phyloP scores from a whole-genome alignment of 768 basidiomycete species.

The Dentipellis sp. region DNA sequence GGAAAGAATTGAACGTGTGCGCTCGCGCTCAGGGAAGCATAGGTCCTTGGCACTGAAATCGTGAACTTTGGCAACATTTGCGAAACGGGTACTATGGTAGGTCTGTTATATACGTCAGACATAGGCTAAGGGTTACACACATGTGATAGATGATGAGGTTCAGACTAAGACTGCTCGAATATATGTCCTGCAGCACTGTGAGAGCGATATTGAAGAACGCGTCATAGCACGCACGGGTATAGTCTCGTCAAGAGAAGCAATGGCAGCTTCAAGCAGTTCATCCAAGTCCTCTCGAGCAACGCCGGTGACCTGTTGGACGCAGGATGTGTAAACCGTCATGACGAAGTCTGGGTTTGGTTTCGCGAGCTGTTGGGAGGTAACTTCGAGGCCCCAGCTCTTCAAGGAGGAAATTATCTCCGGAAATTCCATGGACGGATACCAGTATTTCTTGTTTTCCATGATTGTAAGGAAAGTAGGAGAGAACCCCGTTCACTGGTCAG shows the following conservation, averaged over 20 bases:
- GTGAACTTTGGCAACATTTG: constrained; percentile 61
- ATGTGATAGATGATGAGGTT: constrained; percentile 66
- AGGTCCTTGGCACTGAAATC: constrained; percentile 75
- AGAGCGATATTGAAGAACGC: background rate
- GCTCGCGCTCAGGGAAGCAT: constrained; percentile 58
- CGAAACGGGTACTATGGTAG: constrained; percentile 50
- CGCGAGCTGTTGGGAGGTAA: constrained; percentile 58
- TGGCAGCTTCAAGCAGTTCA: constrained; percentile 45
- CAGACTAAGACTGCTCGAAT: constrained; percentile 44
- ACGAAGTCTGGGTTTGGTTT: constrained; percentile 67
- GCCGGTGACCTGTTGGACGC: constrained; percentile 63
- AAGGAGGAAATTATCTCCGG: constrained; percentile 59
- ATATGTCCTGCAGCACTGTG: constrained; percentile 46
- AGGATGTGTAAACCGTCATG: constrained; percentile 56
- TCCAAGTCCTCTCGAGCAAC: constrained; percentile 50
- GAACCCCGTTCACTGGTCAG: too few relatives aligned
- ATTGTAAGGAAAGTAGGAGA: too few relatives aligned
- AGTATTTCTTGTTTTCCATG: constrained; percentile 26
- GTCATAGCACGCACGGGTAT: constrained; percentile 33
- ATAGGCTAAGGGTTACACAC: constrained; percentile 26
- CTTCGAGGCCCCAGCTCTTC: constrained; percentile 56
- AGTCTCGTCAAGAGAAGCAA: constrained; percentile 40
- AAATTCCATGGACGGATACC: constrained; percentile 59
- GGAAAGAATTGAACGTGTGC: constrained; percentile 69
- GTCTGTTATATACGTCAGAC: background rate